Conservation (phyloP, 2,329 filamentous ascomycete species). For the Furcasterigmium furcatum region DNA sequence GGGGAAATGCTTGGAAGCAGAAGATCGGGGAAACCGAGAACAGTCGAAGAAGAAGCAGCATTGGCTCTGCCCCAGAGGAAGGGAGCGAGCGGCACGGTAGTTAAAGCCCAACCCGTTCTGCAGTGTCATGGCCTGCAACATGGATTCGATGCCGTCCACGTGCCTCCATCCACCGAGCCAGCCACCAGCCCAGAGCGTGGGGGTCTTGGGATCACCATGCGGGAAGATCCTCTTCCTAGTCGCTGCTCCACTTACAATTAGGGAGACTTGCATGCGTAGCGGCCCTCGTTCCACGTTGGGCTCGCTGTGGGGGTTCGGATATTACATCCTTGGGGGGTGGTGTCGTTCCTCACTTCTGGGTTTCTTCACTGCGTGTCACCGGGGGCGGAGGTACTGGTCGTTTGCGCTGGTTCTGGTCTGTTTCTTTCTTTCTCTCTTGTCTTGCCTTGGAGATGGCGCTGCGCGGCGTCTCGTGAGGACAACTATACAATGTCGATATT, state of each 20-base stretch:
- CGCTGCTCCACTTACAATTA: background rate
- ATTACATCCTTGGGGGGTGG: background rate
- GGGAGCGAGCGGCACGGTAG: background rate
- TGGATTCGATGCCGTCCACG: background rate
- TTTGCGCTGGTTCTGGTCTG: no score
- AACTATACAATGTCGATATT: slow-evolving; percentile 66
- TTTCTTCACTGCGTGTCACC: background rate
- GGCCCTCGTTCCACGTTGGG: background rate
- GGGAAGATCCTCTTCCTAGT: background rate
- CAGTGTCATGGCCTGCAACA: background rate
- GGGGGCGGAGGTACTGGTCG: background rate
- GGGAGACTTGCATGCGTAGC: background rate
- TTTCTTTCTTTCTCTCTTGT: no score
- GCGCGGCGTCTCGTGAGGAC: no score
- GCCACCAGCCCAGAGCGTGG: background rate
- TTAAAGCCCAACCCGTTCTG: background rate
- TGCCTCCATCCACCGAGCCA: background rate
- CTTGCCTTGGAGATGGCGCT: no score
- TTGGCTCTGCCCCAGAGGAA: background rate
- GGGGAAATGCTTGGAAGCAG: no score
- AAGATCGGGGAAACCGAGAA: no score
- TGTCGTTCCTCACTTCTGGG: background rate
- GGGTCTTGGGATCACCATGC: background rate
- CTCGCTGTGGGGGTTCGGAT: background rate
- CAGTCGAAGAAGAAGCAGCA: background rate